Conservation (phyloP, 768 basidiomycete genomes). For the Lactifluus subvellereus region DNA sequence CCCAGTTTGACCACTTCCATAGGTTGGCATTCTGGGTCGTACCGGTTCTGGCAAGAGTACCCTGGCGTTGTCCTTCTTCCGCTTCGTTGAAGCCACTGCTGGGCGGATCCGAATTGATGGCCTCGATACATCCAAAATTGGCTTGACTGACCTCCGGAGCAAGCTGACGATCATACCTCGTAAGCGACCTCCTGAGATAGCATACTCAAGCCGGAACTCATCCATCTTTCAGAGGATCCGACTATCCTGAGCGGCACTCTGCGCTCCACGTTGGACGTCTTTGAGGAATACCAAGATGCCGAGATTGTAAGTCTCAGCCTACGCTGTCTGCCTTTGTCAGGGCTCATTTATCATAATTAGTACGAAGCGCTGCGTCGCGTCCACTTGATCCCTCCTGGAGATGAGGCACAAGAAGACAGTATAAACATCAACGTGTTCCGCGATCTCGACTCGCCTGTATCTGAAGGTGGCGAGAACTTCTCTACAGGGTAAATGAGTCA, state of each 20-base stretch:
- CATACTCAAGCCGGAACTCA: background rate
- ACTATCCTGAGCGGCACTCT: conserved; percentile 80
- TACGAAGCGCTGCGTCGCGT: conserved; percentile 81
- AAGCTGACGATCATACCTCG: conserved; percentile 72
- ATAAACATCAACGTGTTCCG: conserved; percentile 75
- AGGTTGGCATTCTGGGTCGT: conserved; percentile 68
- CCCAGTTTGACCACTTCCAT: conserved; percentile 11
- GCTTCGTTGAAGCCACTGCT: conserved; percentile 80
- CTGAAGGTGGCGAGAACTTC: conserved; percentile 88
- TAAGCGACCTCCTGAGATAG: conserved; percentile 32
- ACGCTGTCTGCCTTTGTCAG: background rate
- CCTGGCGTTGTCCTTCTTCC: conserved; percentile 79
- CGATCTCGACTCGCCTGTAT: conserved; percentile 64
- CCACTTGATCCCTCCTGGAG: conserved; percentile 62
- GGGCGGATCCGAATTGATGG: conserved; percentile 73
- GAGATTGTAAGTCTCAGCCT: conserved; percentile 56
- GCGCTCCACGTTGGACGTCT: conserved; percentile 78
- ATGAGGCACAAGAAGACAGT: conserved; percentile 42
- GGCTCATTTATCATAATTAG: conserved; percentile 33
- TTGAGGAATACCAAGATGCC: conserved; percentile 76
- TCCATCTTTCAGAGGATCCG: conserved; percentile 63
- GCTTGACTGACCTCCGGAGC: conserved; percentile 75
- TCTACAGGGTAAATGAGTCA: conserved; percentile 57
- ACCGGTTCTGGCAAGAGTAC: conserved; percentile 73
- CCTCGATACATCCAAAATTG: conserved; percentile 73